These are phyloP conservation scores for Fusarium sp. DNA, from an alignment of 2,329 filamentous ascomycete species.

Conservation along the genomic window DNA sequence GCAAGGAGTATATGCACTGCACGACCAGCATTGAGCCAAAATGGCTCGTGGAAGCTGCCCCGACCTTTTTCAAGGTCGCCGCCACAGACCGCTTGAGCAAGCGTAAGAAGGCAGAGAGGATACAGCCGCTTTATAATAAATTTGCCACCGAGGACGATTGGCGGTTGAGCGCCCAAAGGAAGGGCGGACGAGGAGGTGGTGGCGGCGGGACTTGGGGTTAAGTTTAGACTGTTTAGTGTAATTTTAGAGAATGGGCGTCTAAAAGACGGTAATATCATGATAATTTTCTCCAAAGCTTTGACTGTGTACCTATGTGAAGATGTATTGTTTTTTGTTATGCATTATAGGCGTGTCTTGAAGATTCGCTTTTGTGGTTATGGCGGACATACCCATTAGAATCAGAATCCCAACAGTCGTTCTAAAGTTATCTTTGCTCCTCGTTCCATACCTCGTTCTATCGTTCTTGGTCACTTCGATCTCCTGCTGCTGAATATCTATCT, in stretches of 20 bases:
- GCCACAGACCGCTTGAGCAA: constrained; percentile 87
- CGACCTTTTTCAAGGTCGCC: constrained; percentile 98
- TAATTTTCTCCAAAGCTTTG: background rate
- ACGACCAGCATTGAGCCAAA: constrained; percentile 95
- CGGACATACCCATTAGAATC: no score
- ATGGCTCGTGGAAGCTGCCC: constrained; percentile 93
- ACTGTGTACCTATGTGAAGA: background rate
- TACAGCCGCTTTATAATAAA: constrained; percentile 93
- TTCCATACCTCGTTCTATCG: no score
- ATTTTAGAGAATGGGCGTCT: background rate
- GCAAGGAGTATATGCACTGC: constrained; percentile 97
- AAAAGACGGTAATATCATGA: background rate
- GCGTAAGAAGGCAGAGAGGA: constrained; percentile 91
- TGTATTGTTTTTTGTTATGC: no score
- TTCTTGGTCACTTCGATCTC: no score
- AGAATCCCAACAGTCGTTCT: no score
- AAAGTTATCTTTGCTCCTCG: no score
- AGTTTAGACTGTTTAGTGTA: constrained; percentile 1
- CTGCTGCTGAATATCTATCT: no score
- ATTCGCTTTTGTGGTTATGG: no score
- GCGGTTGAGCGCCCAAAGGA: constrained; percentile 87
- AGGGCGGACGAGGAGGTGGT: constrained; percentile 83
- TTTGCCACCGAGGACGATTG: constrained; percentile 94
- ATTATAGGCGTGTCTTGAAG: no score
- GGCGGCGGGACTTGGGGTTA: constrained; percentile 93